These are phyloP conservation scores for Chlorella vulgaris DNA, from an alignment of 139 green algal species.

Conservation along the genomic window DNA sequence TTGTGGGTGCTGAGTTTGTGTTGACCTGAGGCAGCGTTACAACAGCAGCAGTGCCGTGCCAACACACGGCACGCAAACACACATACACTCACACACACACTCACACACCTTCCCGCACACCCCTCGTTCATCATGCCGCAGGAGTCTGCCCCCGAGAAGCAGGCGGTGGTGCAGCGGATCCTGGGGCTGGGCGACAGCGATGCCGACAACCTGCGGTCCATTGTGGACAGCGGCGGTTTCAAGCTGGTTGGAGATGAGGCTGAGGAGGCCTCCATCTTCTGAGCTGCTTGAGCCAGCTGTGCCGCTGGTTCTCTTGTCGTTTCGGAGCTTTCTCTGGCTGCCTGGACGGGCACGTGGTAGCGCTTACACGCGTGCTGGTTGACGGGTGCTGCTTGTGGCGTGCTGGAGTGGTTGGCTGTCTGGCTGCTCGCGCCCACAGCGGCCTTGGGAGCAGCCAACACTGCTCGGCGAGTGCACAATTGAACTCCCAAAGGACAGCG, in stretches of 20 bases:
- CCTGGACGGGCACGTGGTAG: neutral
- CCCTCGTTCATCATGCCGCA: conserved; percentile 8
- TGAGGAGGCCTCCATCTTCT: conserved; percentile 32
- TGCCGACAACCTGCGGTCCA: conserved; percentile 33
- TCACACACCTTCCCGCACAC: neutral
- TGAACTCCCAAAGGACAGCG: no score
- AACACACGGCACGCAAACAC: neutral
- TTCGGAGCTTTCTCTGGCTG: neutral
- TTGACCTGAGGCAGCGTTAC: no score
- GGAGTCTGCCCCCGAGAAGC: conserved; percentile 56
- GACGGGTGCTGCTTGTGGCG: no score
- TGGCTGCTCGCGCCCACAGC: no score
- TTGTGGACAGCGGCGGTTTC: conserved; percentile 33
- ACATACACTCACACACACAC: neutral
- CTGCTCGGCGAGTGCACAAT: no score
- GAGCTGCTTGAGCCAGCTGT: neutral
- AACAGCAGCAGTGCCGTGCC: neutral
- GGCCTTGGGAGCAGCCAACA: no score
- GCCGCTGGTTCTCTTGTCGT: no score
- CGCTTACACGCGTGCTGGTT: no score
- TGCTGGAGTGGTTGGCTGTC: no score
- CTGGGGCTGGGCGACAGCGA: conserved; percentile 69
- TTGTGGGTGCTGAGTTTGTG: no score
- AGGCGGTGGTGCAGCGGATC: conserved; percentile 49
- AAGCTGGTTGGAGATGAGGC: conserved; percentile 20